phyloP scores from a whole-genome alignment of 768 basidiomycete species.

The Rhodocollybia butyracea region DNA sequence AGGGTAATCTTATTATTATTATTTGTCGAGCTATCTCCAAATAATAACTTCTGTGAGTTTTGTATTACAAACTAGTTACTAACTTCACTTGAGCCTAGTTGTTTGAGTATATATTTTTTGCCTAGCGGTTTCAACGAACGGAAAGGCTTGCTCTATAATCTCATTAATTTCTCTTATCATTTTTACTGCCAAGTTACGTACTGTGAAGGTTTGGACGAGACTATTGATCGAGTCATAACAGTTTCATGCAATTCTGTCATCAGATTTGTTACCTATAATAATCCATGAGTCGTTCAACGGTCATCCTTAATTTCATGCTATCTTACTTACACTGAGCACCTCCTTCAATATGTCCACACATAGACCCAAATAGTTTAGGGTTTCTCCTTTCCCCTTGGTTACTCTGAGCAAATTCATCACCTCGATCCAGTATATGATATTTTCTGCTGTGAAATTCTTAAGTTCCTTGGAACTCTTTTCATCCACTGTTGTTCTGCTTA shows the following conservation, averaged over 20 bases:
- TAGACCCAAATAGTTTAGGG: background rate
- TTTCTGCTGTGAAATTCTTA: background rate
- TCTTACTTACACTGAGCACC: background rate
- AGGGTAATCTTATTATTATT: too few species aligned
- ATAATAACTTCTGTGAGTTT: too few species aligned
- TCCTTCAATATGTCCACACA: background rate
- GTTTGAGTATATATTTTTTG: too few species aligned
- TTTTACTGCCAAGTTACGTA: too few species aligned
- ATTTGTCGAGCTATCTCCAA: too few species aligned
- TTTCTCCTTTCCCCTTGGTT: background rate
- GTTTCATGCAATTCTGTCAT: background rate
- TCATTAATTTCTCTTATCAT: too few species aligned
- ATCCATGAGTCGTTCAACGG: background rate
- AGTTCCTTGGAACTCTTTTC: background rate
- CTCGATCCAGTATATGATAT: constrained; percentile 6
- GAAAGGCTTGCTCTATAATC: too few species aligned
- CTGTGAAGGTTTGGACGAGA: too few species aligned
- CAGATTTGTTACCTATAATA: background rate
- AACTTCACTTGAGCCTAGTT: too few species aligned
- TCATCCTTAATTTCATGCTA: background rate
- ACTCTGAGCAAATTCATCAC: background rate
- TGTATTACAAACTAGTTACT: too few species aligned
- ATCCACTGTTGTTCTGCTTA: background rate
- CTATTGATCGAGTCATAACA: too few species aligned
- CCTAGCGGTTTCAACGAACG: too few species aligned